Evolutionary conservation across 2,329 filamentous ascomycete species (phyloP), one percentile per base, ranked within the genome.

Genomic region (Aspergillus sp.): DNA sequence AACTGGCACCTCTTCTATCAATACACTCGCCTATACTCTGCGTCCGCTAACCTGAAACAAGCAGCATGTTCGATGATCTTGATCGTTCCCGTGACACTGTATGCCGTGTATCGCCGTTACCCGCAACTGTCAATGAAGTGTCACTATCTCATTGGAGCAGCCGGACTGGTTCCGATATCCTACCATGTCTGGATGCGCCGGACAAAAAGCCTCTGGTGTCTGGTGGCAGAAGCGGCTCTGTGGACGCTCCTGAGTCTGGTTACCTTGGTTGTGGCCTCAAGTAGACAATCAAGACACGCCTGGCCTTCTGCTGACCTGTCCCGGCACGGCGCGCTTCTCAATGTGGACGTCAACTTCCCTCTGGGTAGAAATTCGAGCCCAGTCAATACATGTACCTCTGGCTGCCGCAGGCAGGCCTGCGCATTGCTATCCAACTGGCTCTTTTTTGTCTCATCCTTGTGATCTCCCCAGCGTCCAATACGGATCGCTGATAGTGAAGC

Each of bases 51-150:
- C 25, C 42, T 23, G 25, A 45, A 17, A 11, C 13, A 45, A 20
- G 42, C 42, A n/a, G 42, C 42, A 45, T 45, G 42, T 17, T 19
- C 20, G n/a, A n/a, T 45, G 16, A 25, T 45, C 3, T 45, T 45
- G 42, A 45, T 45, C 42, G 13, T 45, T 23, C 42, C 42, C n/a
- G 42, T 45, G 19, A 45, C 42, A 11, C 21, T 45, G 21, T n/a
- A 45, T 45, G 19, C 42, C 20, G 25, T 45, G n/a, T n/a, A n/a
- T 29, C 42, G 20, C 25, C 42, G 42, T 14, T 21, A 45, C 25
- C 42, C 42, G 42, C 42, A 45, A 20, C 42, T 45, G 21, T 20
- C 42, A 16, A 45, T 31, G 42, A 45, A 45, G 21, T 45, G 19
- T 21, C 42, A 45, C 42, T 45, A 45, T 25, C 42, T 31, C 25